Evolutionary conservation across 208 protist species (phyloP).

Genomic region (Phytomonas sp.): DNA sequence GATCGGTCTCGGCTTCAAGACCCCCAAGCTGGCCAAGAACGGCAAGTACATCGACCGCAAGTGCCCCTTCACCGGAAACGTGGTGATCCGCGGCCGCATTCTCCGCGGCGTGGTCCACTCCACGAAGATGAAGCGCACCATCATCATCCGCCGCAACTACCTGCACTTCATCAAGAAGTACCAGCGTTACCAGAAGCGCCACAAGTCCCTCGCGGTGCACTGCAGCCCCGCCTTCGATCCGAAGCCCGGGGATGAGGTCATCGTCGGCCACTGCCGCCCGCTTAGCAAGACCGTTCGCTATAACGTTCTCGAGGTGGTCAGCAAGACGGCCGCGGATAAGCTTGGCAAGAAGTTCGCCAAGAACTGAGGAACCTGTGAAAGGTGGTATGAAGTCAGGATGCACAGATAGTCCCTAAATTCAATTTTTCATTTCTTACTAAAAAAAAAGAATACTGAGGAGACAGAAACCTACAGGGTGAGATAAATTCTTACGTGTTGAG

Average conservation of each 20-base stretch:
- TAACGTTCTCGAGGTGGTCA: constrained; percentile 97
- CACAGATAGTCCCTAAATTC: background rate
- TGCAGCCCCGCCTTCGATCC: constrained; percentile 97
- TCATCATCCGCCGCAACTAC: constrained; percentile 99
- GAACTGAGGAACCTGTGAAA: constrained; percentile 34
- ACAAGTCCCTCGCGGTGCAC: constrained; percentile 99
- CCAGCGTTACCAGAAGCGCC: constrained; percentile 99
- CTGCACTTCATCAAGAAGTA: constrained; percentile 99
- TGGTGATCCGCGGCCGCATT: constrained; percentile 99
- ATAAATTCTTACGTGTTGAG: background rate
- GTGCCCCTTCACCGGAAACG: constrained; percentile 99
- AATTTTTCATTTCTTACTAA: background rate
- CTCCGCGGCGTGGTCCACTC: constrained; percentile 97
- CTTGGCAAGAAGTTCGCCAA: constrained; percentile 84
- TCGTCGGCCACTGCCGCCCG: constrained; percentile 98
- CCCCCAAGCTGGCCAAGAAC: constrained; percentile 96
- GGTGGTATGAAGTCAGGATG: background rate
- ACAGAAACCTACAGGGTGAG: background rate
- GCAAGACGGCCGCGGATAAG: constrained; percentile 81
- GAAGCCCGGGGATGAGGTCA: constrained; percentile 97
- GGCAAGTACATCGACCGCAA: constrained; percentile 99
- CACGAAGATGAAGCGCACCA: constrained; percentile 98
- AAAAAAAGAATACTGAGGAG: background rate
- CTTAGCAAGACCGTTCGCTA: constrained; percentile 99
- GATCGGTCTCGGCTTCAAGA: constrained; percentile 99